Evolutionary conservation across 2,329 filamentous ascomycete genomes (phyloP), one percentile per base, ranked within the genome.

Genomic region (Diaporthe helianthi): DNA sequence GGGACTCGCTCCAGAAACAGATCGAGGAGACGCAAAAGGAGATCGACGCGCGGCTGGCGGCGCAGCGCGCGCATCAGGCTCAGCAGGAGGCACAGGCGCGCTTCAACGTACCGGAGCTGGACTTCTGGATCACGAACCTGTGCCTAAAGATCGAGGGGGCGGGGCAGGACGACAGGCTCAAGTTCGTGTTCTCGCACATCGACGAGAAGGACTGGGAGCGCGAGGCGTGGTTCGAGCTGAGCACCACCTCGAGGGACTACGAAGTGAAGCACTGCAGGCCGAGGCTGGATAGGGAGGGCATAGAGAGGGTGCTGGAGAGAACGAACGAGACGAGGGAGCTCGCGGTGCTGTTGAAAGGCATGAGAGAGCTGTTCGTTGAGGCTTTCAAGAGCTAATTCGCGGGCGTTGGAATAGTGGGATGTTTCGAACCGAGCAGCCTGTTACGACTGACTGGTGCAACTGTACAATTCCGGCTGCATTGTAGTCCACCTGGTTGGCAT

Each of bases 71-170:
- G 72, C 89, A 93, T 78, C 89, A 92, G 58, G 86, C 88, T 72
- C 90, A 93, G 74, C 84, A 97, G 46, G 93, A 97, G 75, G 87
- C 91, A 2, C 95, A 98, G 81, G 89, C 92, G 66, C 89, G 93
- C 41, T 92, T 95, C 80, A 98, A 99, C 80, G 88, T 93, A 52
- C 96, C 96, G 0, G 96, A 99, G 82, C 86, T 99, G 54, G 92
- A 94, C 74, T 98, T 98, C 78, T 99, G 96, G 96, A 92, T 97
- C 78, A 92, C 91, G 67, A 96, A 95, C 78, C 83, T 99, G 70
- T 94, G 95, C 69, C 80, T 98, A 77, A 86, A 92, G 71, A 97
- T 99, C 76, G 95, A 98, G 77, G 95, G 95, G 1, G 92, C 93
- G 0, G 94, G 93, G 1, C 87, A 89, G 76, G 90, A 93, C 72